A percentile compares a stretch with the other conserved stretches of the same genome.
These are phyloP conservation scores for Macrolepiota fuliginosa DNA, from an alignment of 768 basidiomycete genomes.

Conservation along the genomic window DNA sequence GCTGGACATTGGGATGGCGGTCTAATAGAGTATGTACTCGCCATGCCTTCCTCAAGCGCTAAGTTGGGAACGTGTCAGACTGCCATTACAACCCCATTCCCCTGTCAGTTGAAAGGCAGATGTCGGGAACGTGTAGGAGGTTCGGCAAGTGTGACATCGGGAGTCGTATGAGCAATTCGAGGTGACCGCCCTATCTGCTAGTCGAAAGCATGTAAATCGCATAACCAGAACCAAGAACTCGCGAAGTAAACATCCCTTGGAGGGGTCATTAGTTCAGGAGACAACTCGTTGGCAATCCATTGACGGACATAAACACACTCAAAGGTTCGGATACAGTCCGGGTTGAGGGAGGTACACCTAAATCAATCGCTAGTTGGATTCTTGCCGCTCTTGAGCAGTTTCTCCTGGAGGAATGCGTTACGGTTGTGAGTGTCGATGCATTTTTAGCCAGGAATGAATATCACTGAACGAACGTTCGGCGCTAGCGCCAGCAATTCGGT, in stretches of 20 bases:
- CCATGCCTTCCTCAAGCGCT: background rate
- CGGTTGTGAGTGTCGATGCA: background rate
- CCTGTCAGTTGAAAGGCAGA: background rate
- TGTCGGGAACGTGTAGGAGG: background rate
- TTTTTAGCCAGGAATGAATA: background rate
- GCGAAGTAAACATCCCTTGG: background rate
- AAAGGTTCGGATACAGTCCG: background rate
- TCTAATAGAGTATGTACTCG: background rate
- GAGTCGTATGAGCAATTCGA: background rate
- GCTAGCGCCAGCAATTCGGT: background rate
- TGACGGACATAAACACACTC: background rate
- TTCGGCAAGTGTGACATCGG: background rate
- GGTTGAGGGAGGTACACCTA: too few species aligned
- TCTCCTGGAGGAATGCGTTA: background rate
- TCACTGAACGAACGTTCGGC: background rate
- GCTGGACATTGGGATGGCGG: background rate
- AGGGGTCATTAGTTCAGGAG: background rate
- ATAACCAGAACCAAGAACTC: background rate
- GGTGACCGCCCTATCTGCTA: too few species aligned
- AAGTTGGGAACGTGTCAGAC: background rate
- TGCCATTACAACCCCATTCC: background rate
- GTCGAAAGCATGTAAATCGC: background rate
- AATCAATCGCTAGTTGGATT: too few species aligned
- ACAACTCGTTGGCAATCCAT: background rate
- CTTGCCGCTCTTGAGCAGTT: background rate